Base-by-base conservation (phyloP, 352 stramenopile genomes). In the Phytophthora foliorum region DNA sequence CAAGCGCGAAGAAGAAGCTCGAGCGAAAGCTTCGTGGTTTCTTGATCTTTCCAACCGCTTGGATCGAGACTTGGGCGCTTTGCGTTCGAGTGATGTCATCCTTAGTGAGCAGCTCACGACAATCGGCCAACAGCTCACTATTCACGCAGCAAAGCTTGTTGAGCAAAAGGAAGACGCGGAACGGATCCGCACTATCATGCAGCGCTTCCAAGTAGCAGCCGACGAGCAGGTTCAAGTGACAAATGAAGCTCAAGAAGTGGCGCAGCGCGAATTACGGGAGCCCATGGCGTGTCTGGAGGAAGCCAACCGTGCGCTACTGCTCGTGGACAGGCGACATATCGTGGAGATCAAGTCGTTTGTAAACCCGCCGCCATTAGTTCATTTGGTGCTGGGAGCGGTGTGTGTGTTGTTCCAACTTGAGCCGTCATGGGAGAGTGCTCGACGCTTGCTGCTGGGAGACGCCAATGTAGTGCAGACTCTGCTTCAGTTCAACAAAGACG, bases 271-370 rank as follows among this genome's bases (percentile, higher is more conserved):
- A 50, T 72, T 94, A 9, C 70, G 80, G 21, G 81, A 84, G 3
- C 85, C 85, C 1, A 78, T 93, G 50, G 72, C 70, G 29, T 89
- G 78, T 29, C 71, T 94, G 8, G 83, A 93, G 19, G 85, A 94
- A 42, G 87, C 87, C 9, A 92, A 93, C 42, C 63, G 66, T 0
- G 79, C 82, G 0, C 66, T 94, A 3, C 31, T 90, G 21, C 57
- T 88, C 32, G 83, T 94, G 19, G 85, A 94, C 39, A 82, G 88
- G 56, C 78, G 82, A 1, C 86, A 93, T 50, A 91, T 94, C 29
- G 72, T 91, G 27, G 87, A 94, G 68, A 91, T 94, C 74, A 94
- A 94, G 67, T 93, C 87, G 55, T 94, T 94, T 38, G 88, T 82
- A 13, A 92, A 65, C 32, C 87, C 87, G 5, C 87, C 87, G 5